These are phyloP conservation scores for Erythrobasidium hasegawianum DNA, from an alignment of 1,284 basidiomycete genomes.

Conservation along the genomic window DNA sequence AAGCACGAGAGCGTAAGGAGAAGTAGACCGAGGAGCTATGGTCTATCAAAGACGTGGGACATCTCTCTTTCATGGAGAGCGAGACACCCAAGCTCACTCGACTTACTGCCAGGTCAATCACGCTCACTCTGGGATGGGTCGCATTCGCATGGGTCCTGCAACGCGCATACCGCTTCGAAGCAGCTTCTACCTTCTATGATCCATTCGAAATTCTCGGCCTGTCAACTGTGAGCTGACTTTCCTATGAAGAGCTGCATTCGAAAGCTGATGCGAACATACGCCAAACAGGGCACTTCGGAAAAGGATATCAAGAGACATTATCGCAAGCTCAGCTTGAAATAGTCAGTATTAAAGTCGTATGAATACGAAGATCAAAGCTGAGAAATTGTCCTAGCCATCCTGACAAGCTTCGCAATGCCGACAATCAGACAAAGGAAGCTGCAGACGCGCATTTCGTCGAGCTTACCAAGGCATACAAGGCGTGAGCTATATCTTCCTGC, in stretches of 20 bases:
- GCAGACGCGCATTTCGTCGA: conserved; percentile 86
- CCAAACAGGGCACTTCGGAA: conserved; percentile 60
- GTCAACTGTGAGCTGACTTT: conserved; percentile 54
- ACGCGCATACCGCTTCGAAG: conserved; percentile 37
- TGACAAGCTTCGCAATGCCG: conserved; percentile 83
- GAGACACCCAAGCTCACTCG: too few relatives aligned
- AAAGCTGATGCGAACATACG: not conserved
- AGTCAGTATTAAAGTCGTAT: too few relatives aligned
- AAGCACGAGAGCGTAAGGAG: conserved; percentile 38
- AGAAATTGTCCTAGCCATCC: too few relatives aligned
- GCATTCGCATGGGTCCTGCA: conserved; percentile 47
- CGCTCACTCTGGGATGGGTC: conserved; percentile 51
- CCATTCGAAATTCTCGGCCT: conserved; percentile 93
- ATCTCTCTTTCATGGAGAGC: too few relatives aligned
- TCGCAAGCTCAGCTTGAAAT: conserved; percentile 85
- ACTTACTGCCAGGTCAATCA: conserved; percentile 34
- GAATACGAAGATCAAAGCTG: too few relatives aligned
- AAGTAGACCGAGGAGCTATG: conserved; percentile 4
- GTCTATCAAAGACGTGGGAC: conserved; percentile 14
- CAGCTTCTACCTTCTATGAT: conserved; percentile 74
- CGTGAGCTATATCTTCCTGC: conserved; percentile 55
- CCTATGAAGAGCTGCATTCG: not conserved
- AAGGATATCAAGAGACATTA: conserved; percentile 96
- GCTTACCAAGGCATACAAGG: conserved; percentile 97
- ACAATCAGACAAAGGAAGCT: conserved; percentile 83